Base-by-base conservation (phyloP, 208 protist species). In the Trypanosoma congolense region DNA sequence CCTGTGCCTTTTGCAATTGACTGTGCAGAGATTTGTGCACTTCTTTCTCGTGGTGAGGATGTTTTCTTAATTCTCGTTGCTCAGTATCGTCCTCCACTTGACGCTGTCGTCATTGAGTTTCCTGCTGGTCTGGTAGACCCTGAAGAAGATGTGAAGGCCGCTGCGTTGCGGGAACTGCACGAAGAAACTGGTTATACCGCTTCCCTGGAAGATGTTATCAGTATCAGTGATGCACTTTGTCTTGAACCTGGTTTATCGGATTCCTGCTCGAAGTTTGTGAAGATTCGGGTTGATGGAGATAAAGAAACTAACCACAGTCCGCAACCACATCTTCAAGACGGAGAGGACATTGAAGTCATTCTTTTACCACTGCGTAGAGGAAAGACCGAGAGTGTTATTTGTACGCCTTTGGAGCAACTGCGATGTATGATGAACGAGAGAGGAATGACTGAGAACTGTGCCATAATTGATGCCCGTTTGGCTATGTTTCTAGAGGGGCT, bases 121-220 rank as follows among this genome's bases (percentile, higher is more conserved):
- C 88, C 88, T 14, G 80, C 84, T 14, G 88, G 88, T 2, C 69
- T 95, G 44, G 61, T 95, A 16, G 82, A 95, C 35, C 61, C 45
- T 1, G 65, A 58, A 10, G 88, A 95, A 64, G 67, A 56, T 52
- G 53, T 73, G 9, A 62, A 51, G 2, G 33, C 49, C 16, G 79
- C 83, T n/a, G 83, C 83, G 1, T 61, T 95, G 33, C 77, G 88
- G 14, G 84, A 92, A 55, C 50, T 95, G 33, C 64, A 78, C 21
- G 84, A 95, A 58, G 84, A 95, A 66, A 93, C 87, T 0, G 87
- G 87, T 16, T 93, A 82, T 67, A 28, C 74, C 25, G 79, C 66
- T 5, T 51, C 40, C 12, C 46, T 66, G 56, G 45, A 69, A 40
- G 58, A 76, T 30, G 70, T 87, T 24, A 36, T 75, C 2, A 70